Evolutionary conservation across 768 basidiomycete genomes (phyloP).

Genomic region (Hypholoma sublateritium): DNA sequence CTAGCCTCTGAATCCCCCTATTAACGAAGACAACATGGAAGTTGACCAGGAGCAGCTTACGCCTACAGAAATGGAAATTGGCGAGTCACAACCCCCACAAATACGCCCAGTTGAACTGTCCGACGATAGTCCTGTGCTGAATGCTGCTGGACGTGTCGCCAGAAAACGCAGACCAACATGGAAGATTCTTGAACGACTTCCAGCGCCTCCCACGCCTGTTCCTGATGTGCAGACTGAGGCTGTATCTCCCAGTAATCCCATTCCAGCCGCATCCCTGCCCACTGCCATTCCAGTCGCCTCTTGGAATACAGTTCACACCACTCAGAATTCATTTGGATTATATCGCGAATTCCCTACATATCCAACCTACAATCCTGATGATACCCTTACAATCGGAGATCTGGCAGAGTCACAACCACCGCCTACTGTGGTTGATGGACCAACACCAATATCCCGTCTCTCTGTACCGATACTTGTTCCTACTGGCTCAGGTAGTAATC

Average conservation of each 20-base stretch:
- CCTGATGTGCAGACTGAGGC: background rate
- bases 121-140: background rate
- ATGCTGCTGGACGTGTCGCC: background rate
- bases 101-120: background rate
- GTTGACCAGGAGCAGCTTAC: background rate
- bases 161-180: background rate
- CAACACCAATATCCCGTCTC: background rate
- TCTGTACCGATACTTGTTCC: background rate
- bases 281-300: too few species aligned
- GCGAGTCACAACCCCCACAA: background rate
- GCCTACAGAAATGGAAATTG: background rate
- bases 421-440: background rate
- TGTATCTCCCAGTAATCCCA: background rate
- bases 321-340: conserved; percentile 9
- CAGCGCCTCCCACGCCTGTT: background rate
- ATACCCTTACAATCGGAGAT: background rate
- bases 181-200: background rate
- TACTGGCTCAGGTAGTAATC: background rate
- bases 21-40: too few species aligned
- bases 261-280: background rate
- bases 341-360: conserved; percentile 12
- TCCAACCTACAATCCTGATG: conserved; percentile 15
- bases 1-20: too few species aligned
- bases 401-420: background rate
- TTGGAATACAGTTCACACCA: conserved; percentile 6